These are phyloP conservation scores for Kwoniella sp. DNA, from an alignment of 768 basidiomycete genomes.

Conservation along the genomic window DNA sequence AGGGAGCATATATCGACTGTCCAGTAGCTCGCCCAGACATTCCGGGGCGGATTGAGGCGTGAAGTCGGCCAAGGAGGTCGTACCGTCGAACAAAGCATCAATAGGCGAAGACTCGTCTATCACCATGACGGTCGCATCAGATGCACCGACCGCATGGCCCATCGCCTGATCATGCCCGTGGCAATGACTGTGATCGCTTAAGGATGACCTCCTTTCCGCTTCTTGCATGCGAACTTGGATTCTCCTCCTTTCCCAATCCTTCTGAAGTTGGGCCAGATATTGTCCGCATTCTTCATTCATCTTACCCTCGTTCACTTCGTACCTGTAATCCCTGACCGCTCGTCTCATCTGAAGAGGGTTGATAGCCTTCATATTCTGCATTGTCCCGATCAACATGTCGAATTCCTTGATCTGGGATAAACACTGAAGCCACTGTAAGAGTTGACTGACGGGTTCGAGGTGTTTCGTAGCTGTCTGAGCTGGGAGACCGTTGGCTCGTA, in stretches of 20 bases:
- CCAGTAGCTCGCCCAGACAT: constrained; percentile 83
- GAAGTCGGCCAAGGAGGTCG: constrained; percentile 69
- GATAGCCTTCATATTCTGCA: constrained; percentile 79
- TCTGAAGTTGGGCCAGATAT: constrained; percentile 91
- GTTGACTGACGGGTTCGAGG: constrained; percentile 78
- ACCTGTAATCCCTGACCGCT: constrained; percentile 80
- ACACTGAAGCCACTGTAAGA: constrained; percentile 65
- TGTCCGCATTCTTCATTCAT: constrained; percentile 96
- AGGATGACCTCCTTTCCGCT: constrained; percentile 62
- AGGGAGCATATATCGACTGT: constrained; percentile 90
- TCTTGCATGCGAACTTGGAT: constrained; percentile 67
- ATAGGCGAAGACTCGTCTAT: constrained; percentile 59
- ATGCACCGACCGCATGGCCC: constrained; percentile 43
- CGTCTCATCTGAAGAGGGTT: constrained; percentile 97
- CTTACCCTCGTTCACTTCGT: constrained; percentile 84
- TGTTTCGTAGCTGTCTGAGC: constrained; percentile 71
- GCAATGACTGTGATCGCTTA: constrained; percentile 61
- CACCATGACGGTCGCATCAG: constrained; percentile 2
- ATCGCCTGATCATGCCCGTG: constrained; percentile 36
- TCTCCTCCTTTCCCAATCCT: constrained; percentile 93
- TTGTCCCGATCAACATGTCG: constrained; percentile 80
- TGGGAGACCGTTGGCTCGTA: constrained; percentile 76
- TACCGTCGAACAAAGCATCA: constrained; percentile 76
- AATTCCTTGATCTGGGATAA: constrained; percentile 86
- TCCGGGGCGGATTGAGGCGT: constrained; percentile 76